Percentiles rank a stretch among this genome's conserved stretches.
phyloP scores from a whole-genome alignment of 257 asterid genomes.

The Petrea volubilis region DNA sequence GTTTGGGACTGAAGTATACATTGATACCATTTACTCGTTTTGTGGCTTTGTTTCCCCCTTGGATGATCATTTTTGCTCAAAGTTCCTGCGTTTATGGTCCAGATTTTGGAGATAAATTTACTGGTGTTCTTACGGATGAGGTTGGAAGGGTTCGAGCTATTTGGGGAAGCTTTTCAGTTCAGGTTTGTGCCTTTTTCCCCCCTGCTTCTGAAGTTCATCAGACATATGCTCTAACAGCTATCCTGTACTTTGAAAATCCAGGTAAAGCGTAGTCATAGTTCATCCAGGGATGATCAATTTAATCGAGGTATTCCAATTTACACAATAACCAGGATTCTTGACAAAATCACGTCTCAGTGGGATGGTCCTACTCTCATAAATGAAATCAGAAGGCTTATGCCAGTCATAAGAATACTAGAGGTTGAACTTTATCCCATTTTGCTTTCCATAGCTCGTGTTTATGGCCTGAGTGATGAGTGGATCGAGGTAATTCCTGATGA shows the following conservation, averaged over 20 bases:
- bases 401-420: conserved; percentile 80
- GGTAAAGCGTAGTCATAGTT: conserved; percentile 79
- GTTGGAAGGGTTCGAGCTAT: conserved; percentile 90
- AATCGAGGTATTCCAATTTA: conserved; percentile 90
- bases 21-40: background rate
- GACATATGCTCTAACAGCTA: conserved; percentile 26
- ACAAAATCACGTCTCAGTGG: conserved; percentile 58
- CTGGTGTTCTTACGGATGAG: conserved; percentile 97
- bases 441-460: conserved; percentile 99
- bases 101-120: conserved; percentile 95
- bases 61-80: conserved; percentile 16
- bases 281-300: conserved; percentile 93
- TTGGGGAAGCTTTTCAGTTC: conserved; percentile 99
- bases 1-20: conserved; percentile 3
- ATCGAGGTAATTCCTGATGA: conserved; percentile 60
- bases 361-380: conserved; percentile 74
- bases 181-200: conserved; percentile 62
- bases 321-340: conserved; percentile 71
- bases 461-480: conserved; percentile 93
- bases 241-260: conserved; percentile 38
- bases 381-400: conserved; percentile 90
- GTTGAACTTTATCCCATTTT: conserved; percentile 94
- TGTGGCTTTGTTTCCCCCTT: conserved; percentile 11
- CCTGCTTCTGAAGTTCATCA: conserved; percentile 24
- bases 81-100: conserved; percentile 30